Percentiles rank a stretch among this genome's conserved stretches.
Evolutionary conservation across 2,329 filamentous ascomycete genomes (phyloP).

Genomic region (Ceratocystis ficicola): DNA sequence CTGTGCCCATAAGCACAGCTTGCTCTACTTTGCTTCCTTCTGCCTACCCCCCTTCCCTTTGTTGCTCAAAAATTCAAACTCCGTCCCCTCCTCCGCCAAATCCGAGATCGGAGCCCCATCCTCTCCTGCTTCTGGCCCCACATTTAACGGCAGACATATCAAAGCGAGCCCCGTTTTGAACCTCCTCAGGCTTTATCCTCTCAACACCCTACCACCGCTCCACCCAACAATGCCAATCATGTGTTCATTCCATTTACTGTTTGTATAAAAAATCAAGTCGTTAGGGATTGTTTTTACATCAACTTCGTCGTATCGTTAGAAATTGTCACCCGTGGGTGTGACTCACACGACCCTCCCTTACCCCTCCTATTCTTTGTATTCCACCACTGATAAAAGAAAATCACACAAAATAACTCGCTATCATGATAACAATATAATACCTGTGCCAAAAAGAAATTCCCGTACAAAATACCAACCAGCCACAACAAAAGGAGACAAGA

Average conservation of each 20-base stretch:
- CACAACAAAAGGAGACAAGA: not conserved
- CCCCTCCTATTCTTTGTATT: not conserved
- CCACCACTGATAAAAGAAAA: not conserved
- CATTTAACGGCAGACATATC: not conserved
- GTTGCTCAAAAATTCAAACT: not conserved
- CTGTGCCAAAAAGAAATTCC: not conserved
- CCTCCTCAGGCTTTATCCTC: not conserved
- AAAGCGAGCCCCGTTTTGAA: not conserved
- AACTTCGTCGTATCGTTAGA: constrained; percentile 3
- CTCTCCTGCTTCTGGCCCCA: not conserved
- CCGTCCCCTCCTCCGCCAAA: not conserved
- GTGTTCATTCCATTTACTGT: not conserved
- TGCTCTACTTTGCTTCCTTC: too few relatives aligned
- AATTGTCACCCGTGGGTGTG: not conserved
- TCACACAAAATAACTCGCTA: not conserved
- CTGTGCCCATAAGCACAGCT: too few relatives aligned
- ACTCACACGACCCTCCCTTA: not conserved
- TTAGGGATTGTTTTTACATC: not conserved
- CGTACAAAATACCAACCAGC: not conserved
- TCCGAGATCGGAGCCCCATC: not conserved
- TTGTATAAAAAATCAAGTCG: too few relatives aligned
- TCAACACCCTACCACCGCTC: too few relatives aligned
- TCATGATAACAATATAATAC: constrained; percentile 24
- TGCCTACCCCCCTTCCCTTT: too few relatives aligned
- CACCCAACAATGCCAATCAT: not conserved